These are phyloP conservation scores for Naganishia onofrii DNA, from an alignment of 768 basidiomycete species.

Conservation along the genomic window DNA sequence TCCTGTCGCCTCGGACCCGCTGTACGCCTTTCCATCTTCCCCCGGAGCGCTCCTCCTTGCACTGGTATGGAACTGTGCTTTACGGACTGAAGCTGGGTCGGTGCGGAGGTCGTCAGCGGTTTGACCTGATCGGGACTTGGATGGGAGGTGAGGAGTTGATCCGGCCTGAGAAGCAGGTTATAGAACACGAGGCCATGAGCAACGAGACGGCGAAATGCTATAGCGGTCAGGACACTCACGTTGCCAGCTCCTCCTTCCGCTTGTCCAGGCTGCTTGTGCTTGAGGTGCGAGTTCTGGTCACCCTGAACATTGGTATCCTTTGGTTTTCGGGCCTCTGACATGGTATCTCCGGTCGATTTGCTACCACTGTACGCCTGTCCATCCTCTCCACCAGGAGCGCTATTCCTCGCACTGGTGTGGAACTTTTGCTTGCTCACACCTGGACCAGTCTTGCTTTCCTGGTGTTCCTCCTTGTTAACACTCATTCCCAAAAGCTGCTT, in stretches of 20 bases:
- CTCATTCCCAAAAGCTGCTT: constrained; percentile 37
- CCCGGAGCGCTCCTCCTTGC: neutral
- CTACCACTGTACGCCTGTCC: constrained; percentile 19
- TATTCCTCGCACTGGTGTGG: constrained; percentile 1
- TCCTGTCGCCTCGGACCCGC: neutral
- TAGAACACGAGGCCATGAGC: neutral
- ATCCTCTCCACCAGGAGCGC: neutral
- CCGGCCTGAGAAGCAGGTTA: constrained; percentile 33
- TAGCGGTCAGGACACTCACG: constrained; percentile 20
- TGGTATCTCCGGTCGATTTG: neutral
- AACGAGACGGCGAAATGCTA: neutral
- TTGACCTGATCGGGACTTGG: constrained; percentile 29
- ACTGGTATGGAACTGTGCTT: constrained; percentile 12
- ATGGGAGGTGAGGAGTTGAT: constrained; percentile 41
- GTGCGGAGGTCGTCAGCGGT: constrained; percentile 15
- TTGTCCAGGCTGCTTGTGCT: constrained; percentile 37
- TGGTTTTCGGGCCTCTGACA: constrained; percentile 28
- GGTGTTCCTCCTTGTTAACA: constrained; percentile 35
- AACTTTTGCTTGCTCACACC: constrained; percentile 20
- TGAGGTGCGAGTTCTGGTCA: constrained; percentile 48
- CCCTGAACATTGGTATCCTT: constrained; percentile 37
- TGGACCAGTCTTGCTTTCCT: constrained; percentile 33
- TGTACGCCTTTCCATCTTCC: constrained; percentile 17
- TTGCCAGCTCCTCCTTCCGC: constrained; percentile 43
- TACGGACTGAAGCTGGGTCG: constrained; percentile 24